Base-by-base conservation (phyloP, 352 stramenopile genomes). In the Blastocystis sp. region DNA sequence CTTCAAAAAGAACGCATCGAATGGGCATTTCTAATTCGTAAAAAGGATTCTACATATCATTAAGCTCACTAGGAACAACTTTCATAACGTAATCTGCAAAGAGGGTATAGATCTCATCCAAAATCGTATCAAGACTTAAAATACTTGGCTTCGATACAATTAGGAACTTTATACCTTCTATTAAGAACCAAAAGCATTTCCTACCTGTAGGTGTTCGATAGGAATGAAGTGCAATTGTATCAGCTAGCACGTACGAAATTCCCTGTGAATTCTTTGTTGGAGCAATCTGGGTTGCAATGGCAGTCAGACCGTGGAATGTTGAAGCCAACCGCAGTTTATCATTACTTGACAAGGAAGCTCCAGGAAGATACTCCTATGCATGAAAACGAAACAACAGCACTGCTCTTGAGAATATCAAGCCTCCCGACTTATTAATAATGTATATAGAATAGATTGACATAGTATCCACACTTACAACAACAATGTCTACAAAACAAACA, bases 281-380 rank as follows among this genome's bases (percentile, higher is more conserved):
- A 52, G 27, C 73, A 27, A 61, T 29, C 65, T 95, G 88, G 52
- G 92, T 92, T 21, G 93, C 92, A 89, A 96, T 96, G 49, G 93
- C 93, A 88, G 96, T 93, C 91, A 96, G 94, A 86, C 92, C 94
- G 89, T 96, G 94, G 89, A 97, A 97, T n/a, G 94, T 97, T 21
- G 94, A 97, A 24, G 93, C 94, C 56, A 97, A 89, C 59, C 93
- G 92, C 69, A 97, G 88, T 88, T 94, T 93, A 86, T 97, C 94
- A 88, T 97, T 97, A 52, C 92, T 94, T 78, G 89, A 94, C 51
- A 97, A 90, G 78, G 92, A 92, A 35, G 93, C 92, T 61, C 93
- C 93, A 1, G 90, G 89, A 1, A 89, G 78, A 77, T 92, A 95
- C 32, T 73, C 61, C 61, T 73, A 46, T 14, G 14, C 7, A 29